Conservation (phyloP, 2,329 filamentous ascomycete genomes). For the Coniochaeta pulveracea region DNA sequence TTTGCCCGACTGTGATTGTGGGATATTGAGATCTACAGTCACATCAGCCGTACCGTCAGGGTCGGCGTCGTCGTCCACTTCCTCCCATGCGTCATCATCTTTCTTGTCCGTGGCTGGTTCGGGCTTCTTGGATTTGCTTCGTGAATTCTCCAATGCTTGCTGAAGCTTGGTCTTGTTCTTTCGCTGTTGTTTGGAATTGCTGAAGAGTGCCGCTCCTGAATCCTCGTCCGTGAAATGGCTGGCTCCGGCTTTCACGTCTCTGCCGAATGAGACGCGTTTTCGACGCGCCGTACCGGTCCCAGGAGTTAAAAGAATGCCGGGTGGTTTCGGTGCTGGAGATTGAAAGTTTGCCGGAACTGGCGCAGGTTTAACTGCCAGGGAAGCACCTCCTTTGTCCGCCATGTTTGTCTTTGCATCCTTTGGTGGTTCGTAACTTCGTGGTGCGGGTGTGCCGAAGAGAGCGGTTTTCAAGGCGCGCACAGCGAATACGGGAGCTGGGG, state of each 20-base stretch:
- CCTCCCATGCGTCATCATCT: conserved; percentile 40
- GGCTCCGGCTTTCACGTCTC: conserved; percentile 32
- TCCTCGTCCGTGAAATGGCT: conserved; percentile 18
- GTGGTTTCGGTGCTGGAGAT: too few species aligned
- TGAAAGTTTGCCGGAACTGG: conserved; percentile 14
- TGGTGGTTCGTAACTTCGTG: conserved; percentile 14
- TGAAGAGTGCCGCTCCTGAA: conserved; percentile 8
- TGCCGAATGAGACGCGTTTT: conserved; percentile 55
- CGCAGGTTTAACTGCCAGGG: conserved; percentile 20
- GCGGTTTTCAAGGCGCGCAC: conserved; percentile 53
- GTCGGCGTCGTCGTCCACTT: conserved; percentile 29
- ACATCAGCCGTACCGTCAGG: conserved; percentile 43
- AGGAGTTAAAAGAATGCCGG: conserved; percentile 52
- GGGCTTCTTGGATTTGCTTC: conserved; percentile 15
- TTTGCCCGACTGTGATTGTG: conserved; percentile 61
- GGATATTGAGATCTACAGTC: conserved; percentile 61
- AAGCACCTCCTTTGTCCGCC: conserved; percentile 13
- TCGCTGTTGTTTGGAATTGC: too few species aligned
- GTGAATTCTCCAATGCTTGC: conserved; percentile 32
- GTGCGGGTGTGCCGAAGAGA: conserved; percentile 47
- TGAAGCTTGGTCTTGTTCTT: conserved; percentile 31
- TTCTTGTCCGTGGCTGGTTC: conserved; percentile 7
- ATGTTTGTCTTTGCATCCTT: conserved; percentile 12
- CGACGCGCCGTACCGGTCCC: conserved; percentile 48
- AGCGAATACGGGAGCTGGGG: conserved; percentile 55